Conservation (phyloP, 345 rosid genomes). For the Camelina sativa region DNA sequence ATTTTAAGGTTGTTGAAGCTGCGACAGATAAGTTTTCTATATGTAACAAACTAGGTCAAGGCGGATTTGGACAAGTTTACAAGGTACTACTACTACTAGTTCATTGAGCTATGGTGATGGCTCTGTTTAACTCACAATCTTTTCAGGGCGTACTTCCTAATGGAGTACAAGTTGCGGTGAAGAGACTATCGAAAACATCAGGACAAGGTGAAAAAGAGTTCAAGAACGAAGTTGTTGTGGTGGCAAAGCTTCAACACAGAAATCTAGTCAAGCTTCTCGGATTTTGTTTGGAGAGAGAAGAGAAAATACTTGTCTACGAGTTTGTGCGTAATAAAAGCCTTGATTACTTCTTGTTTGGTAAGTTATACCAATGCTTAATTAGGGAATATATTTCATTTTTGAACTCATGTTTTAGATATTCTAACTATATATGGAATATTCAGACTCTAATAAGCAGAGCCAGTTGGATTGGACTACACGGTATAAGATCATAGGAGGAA, state of each 20-base stretch:
- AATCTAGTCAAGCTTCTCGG: slow-evolving; percentile 65
- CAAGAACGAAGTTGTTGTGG: slow-evolving; percentile 57
- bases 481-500: slow-evolving; percentile 38
- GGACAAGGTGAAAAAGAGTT: slow-evolving; percentile 69
- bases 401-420: not conserved
- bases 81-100: slow-evolving; percentile 43
- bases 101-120: not conserved
- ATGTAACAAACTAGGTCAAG: slow-evolving; percentile 62
- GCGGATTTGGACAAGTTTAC: slow-evolving; percentile 75
- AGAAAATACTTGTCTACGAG: slow-evolving; percentile 62
- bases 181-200: slow-evolving; percentile 60
- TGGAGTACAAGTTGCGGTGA: slow-evolving; percentile 63
- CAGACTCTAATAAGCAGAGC: slow-evolving; percentile 27
- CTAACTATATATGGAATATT: not conserved
- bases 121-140: not conserved
- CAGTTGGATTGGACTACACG: slow-evolving; percentile 36
- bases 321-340: slow-evolving; percentile 69
- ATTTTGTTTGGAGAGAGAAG: slow-evolving; percentile 52
- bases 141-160: slow-evolving; percentile 32
- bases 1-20: slow-evolving; percentile 46
- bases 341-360: slow-evolving; percentile 62
- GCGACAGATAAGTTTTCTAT: slow-evolving; percentile 59
- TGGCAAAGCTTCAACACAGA: slow-evolving; percentile 63
- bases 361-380: slow-evolving; percentile 8
- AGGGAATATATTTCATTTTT: not conserved